Evolutionary conservation across 805 yeast species (phyloP).

Genomic region (Teunomyces stri): DNA sequence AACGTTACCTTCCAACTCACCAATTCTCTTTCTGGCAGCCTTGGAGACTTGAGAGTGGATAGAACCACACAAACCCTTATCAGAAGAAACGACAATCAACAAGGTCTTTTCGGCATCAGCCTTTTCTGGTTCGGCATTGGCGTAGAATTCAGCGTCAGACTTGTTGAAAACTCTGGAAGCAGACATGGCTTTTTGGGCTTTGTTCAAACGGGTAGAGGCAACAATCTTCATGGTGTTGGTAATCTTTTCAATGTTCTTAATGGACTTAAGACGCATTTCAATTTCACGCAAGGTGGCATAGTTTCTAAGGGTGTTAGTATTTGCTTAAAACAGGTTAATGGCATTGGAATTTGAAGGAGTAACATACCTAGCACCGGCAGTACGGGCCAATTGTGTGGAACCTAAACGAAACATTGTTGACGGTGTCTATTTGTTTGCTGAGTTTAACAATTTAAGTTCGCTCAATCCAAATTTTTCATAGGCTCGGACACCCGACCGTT

Average conservation of each 20-base stretch:
- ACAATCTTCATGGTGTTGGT: slow-evolving; percentile 99
- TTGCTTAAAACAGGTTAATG: slow-evolving; percentile 1
- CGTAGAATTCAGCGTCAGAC: slow-evolving; percentile 75
- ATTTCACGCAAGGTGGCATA: slow-evolving; percentile 99
- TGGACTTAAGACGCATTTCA: slow-evolving; percentile 95
- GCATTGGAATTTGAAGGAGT: background rate
- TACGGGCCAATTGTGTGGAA: slow-evolving; percentile 50
- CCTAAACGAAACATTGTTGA: slow-evolving; percentile 52
- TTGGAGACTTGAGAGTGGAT: slow-evolving; percentile 94
- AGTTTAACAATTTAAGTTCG: slow-evolving; percentile 2
- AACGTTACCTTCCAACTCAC: slow-evolving; percentile 57
- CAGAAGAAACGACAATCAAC: slow-evolving; percentile 87
- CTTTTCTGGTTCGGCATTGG: slow-evolving; percentile 74
- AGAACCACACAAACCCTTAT: slow-evolving; percentile 98
- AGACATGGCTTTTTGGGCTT: slow-evolving; percentile 93
- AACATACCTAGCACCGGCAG: slow-evolving; percentile 51
- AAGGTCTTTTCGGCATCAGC: slow-evolving; percentile 63
- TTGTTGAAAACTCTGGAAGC: slow-evolving; percentile 81
- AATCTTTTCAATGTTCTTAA: slow-evolving; percentile 98
- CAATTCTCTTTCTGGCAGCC: slow-evolving; percentile 70
- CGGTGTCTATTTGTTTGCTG: slow-evolving; percentile 1
- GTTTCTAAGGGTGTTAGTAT: slow-evolving; percentile 54
- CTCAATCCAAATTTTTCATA: slow-evolving; percentile 5
- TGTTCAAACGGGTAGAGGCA: slow-evolving; percentile 93
- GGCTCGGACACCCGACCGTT: slow-evolving; percentile 5